Conservation (phyloP, 768 basidiomycete species). For the Mycena albidolilacea region DNA sequence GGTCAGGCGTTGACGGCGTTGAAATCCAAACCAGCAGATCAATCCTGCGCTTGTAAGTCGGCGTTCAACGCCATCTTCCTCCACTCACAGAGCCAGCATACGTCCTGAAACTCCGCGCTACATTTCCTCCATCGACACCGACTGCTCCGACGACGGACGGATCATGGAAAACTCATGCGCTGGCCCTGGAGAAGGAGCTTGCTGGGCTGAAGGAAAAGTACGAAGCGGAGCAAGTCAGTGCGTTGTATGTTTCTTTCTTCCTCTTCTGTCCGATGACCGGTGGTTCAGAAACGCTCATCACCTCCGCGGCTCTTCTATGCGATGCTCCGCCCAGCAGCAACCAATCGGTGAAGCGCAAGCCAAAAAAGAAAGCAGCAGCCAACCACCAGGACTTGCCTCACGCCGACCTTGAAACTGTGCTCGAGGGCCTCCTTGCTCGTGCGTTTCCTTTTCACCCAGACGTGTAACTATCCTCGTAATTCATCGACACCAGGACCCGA, state of each 20-base stretch:
- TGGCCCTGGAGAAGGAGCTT: conserved; percentile 32
- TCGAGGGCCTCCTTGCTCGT: conserved; percentile 42
- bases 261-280: conserved; percentile 41
- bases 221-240: conserved; percentile 60
- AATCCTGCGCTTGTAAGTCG: conserved; percentile 57
- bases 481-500: conserved; percentile 17
- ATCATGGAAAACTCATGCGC: conserved; percentile 31
- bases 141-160: conserved; percentile 24
- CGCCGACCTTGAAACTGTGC: conserved; percentile 37
- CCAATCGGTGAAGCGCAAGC: conserved; percentile 35
- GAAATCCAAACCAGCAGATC: conserved; percentile 58
- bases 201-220: conserved; percentile 54
- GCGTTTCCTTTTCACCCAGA: neutral
- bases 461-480: neutral
- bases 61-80: neutral
- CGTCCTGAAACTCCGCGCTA: conserved; percentile 22
- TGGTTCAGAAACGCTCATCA: conserved; percentile 43
- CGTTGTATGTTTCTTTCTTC: conserved; percentile 29
- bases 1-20: conserved; percentile 62
- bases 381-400: conserved; percentile 19
- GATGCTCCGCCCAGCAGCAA: conserved; percentile 28
- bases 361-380: conserved; percentile 39
- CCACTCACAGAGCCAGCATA: conserved; percentile 21
- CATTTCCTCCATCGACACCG: conserved; percentile 23
- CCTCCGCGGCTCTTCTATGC: conserved; percentile 32